Base-by-base conservation (phyloP, 345 rosid species). In the Pistacia vera region DNA sequence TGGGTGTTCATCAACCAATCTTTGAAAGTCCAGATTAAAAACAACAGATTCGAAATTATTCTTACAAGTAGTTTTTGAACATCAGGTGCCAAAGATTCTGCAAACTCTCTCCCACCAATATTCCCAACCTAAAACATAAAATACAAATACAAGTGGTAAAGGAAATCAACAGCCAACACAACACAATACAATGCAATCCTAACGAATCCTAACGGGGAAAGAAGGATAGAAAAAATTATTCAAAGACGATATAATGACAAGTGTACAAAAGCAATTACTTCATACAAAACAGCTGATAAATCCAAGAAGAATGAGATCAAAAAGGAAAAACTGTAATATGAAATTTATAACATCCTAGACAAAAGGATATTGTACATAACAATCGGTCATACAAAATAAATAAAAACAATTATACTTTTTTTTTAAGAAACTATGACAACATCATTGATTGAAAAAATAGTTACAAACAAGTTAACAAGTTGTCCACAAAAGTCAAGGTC, bases 31-130 rank as follows among this genome's bases (percentile, higher is more conserved):
- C 36, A 41, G 69, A 73, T 54, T 67, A 79, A 64, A 78, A 60
- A 5, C 49, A 46, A 35, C n/a, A 70, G 77, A 25, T 22, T 67
- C 65, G 7, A 41, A 35, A 46, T 41, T 71, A 41, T 74, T 62
- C 99, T 97, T 87, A 97, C 99, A 63, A 97, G 93, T 76, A 97
- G 85, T 84, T 91, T 97, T 80, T 97, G 99, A 82, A 97, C 98
- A 82, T 97, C 99, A 58, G 98, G 97, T 65, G 98, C 97, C 81
- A 97, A 86, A 69, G 99, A 92, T 81, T 97, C 99, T 60, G 99
- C 89, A 81, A 94, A 97, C 85, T 97, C 99, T 89, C 98, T 90
- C 76, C 99, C 99, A 80, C 99, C 99, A 68, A 97, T 97, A 83
- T 97, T 97, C 44, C 99, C 98, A 77, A 97, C 99, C 99, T 96